Evolutionary conservation across 2,329 filamentous ascomycete species (phyloP).

Genomic region (Monilinia fructicola): DNA sequence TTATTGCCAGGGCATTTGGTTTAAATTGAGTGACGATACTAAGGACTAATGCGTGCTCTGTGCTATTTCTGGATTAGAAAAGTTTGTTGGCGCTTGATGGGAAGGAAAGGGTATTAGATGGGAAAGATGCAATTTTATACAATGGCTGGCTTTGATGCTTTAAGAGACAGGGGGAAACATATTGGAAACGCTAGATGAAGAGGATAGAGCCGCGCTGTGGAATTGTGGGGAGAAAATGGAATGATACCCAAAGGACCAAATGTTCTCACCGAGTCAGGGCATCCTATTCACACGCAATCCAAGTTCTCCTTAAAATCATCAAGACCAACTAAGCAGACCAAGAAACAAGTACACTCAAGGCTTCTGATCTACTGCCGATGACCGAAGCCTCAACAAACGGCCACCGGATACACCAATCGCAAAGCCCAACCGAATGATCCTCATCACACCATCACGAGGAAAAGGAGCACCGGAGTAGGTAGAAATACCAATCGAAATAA

Average conservation of each 20-base stretch:
- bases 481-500: no score
- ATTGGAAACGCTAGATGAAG: accelerated
- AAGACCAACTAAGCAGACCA: no score
- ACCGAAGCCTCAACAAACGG: no score
- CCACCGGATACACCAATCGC: no score
- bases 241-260: constrained; percentile 10
- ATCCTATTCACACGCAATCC: background rate
- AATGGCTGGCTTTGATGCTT: background rate
- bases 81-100: background rate
- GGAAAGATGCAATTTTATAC: background rate
- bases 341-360: background rate
- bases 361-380: no score
- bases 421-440: no score
- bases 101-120: background rate
- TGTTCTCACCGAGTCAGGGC: background rate
- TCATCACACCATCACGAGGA: no score
- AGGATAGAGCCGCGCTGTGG: background rate
- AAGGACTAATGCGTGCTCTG: background rate
- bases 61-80: background rate
- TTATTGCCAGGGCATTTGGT: constrained; percentile 90
- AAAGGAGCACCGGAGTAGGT: no score
- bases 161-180: background rate
- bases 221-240: background rate
- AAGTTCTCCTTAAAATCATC: background rate
- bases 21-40: constrained; percentile 33